These are phyloP conservation scores for Pseudogymnoascus sp. DNA, from an alignment of 2,329 filamentous ascomycete genomes.

Conservation along the genomic window DNA sequence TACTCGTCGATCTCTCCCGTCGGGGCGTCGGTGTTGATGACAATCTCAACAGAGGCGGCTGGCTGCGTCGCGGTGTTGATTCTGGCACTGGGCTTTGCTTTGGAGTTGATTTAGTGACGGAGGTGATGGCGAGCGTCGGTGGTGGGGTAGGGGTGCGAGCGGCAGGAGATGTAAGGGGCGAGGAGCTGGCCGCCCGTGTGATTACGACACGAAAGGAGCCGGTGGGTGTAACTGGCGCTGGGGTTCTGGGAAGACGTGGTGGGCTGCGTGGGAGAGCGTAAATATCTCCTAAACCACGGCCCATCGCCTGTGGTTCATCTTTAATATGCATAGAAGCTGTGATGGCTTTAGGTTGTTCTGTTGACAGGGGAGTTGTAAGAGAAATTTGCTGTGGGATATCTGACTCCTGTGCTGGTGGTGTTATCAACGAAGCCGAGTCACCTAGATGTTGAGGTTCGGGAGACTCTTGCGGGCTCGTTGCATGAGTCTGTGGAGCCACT, in stretches of 20 bases:
- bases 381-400: neutral
- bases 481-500: neutral
- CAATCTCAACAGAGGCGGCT: neutral
- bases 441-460: neutral
- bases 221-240: neutral
- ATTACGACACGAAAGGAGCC: neutral
- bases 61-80: neutral
- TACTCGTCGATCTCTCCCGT: conserved; percentile 1
- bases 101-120: neutral
- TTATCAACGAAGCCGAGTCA: neutral
- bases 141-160: neutral
- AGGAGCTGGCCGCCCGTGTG: neutral
- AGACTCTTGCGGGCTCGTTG: neutral
- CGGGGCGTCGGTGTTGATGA: neutral
- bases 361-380: neutral
- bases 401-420: neutral
- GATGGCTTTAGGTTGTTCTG: neutral
- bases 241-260: neutral
- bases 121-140: neutral
- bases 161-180: neutral
- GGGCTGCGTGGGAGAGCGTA: neutral
- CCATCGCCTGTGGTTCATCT: neutral
- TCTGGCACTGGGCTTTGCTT: neutral
- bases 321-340: neutral
- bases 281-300: neutral